Percentiles rank a stretch among this genome's conserved stretches.
Evolutionary conservation across 1,284 basidiomycete genomes (phyloP).

Genomic region (Leccinum insolens): DNA sequence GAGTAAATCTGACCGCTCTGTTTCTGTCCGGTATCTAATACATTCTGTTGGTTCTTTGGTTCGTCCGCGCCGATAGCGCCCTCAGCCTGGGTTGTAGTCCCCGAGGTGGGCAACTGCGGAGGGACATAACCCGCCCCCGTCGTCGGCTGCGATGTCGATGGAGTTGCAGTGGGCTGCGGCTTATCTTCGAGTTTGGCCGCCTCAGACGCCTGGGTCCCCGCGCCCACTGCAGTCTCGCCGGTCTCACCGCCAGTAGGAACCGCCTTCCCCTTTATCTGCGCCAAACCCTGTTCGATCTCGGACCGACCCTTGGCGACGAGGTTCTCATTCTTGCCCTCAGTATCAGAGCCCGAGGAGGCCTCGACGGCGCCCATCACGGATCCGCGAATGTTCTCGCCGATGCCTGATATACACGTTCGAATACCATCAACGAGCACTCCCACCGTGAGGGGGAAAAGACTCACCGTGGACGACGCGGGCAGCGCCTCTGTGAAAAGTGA

Average conservation of each 20-base stretch:
- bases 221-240: not conserved
- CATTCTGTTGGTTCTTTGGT: not conserved
- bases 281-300: constrained; percentile 29
- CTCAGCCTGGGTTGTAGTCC: not conserved
- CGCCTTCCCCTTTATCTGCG: constrained; percentile 21
- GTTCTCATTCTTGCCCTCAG: constrained; percentile 15
- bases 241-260: not conserved
- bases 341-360: constrained; percentile 12
- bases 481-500: constrained; percentile 25
- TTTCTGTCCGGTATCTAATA: not conserved
- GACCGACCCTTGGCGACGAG: constrained; percentile 23
- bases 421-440: not conserved
- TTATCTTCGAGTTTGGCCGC: not conserved
- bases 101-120: not conserved
- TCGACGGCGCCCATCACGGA: constrained; percentile 33
- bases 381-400: constrained; percentile 37
- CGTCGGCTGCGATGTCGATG: not conserved
- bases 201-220: not conserved
- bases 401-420: constrained; percentile 19
- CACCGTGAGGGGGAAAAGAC: constrained; percentile 1
- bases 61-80: not conserved
- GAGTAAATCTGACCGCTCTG: not conserved
- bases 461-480: constrained; percentile 28
- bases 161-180: not conserved
- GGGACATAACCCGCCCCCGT: not conserved